Base-by-base conservation (phyloP, 257 asterid genomes). In the Solanum okadae region DNA sequence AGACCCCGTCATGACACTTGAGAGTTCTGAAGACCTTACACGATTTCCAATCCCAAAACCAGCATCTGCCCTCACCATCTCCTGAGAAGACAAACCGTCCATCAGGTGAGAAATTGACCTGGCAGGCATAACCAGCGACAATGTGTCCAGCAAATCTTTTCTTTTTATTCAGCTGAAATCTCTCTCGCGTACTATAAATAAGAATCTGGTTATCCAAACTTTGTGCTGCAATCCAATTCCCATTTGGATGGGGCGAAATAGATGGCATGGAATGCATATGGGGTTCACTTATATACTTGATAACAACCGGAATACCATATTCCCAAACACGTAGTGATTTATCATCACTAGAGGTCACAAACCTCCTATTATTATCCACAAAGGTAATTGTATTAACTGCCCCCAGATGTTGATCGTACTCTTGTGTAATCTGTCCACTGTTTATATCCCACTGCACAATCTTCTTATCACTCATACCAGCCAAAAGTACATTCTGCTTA, bases 31-130 rank as follows among this genome's bases (percentile, higher is more conserved):
- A 97, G 25, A 96, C 99, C 91, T 94, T 97, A 92, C 99, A 97
- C 84, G 96, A 95, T 94, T 97, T 97, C 99, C 99, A 96, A 92
- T 97, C 99, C 99, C 99, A 97, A 89, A 97, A 97, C 99, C 98
- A 97, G 93, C 99, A 96, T 90, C 94, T 92, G 10, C 99, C 99
- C 89, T 97, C 99, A 49, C 99, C 99, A 88, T 97, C 99, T 88
- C 99, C 98, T 3, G 99, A 97, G 95, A 96, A 87, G 83, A 97
- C 99, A 89, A 97, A 97, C 72, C 99, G 91, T 46, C 99, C 99
- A 91, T 96, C 99, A 0, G 99, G 99, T 1, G 99, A 97, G 89
- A 97, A 97, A 93, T 97, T 97, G 86, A 96, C 99, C 92, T 97
- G 99, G 90, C 99, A 95, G 87, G 99, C 99, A 94, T 95, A 97